Evolutionary conservation across 345 rosid genomes (phyloP), one percentile per base, ranked within the genome.

Genomic region (Cardiospermum halicacabum): DNA sequence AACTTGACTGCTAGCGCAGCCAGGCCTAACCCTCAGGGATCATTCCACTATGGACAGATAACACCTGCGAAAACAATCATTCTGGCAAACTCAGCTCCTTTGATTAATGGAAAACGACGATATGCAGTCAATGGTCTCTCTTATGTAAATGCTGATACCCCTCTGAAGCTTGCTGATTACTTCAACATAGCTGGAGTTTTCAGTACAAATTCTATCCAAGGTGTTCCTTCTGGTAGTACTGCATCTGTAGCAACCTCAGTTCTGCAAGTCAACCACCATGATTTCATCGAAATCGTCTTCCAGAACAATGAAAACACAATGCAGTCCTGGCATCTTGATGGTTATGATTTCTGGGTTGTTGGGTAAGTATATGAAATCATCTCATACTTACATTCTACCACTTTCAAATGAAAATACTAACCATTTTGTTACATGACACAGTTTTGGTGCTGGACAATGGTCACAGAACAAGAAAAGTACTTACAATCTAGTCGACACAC

Each of bases 301-400:
- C 91, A 92, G 54, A 89, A 92, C 83, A 84, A 64, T 42, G 96
- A 89, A 69, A 75, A 76, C 7, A 10, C 75, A 1, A 69, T 84
- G 74, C 96, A 92, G 69, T 85, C 96, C 68, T 92, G 98, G 98
- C 98, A 92, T 70, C 92, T 89, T 43, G 98, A 92, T 68, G 98
- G 98, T 37, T 92, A 87, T 62, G 96, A 89, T 75, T 89, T 89
- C 75, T 89, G 96, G 95, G 96, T 78, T 64, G 84, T 85, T 7
- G 98, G 98, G 93, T 92, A 69, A 81, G 89, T 78, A 37, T 4
- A 7, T 48, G n/a, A n/a, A n/a, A n/a, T n/a, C n/a, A n/a, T n/a
- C n/a, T n/a, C n/a, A n/a, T n/a, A n/a, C n/a, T n/a, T n/a, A n/a
- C n/a, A n/a, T n/a, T n/a, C n/a, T n/a, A n/a, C n/a, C n/a, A n/a